phyloP scores from a whole-genome alignment of 2,329 filamentous ascomycete genomes.

The Simplicillium sp. region DNA sequence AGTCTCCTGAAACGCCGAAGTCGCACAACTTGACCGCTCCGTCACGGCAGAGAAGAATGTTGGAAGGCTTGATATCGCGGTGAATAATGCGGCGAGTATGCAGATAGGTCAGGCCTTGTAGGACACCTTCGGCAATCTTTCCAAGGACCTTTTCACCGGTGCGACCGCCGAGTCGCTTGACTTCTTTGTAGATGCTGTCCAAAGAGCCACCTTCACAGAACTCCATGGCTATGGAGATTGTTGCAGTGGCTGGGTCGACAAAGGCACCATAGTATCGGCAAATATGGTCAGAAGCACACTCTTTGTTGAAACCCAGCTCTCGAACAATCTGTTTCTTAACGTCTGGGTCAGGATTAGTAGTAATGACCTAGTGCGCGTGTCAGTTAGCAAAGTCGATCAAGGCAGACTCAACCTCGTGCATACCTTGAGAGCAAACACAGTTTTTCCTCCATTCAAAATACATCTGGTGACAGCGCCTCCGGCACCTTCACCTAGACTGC shows the following conservation, averaged over 20 bases:
- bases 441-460: conserved; percentile 83
- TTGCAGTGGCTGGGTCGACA: conserved; percentile 89
- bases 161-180: conserved; percentile 87
- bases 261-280: conserved; percentile 97
- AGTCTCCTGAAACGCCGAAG: conserved; percentile 95
- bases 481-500: conserved; percentile 86
- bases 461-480: conserved; percentile 92
- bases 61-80: conserved; percentile 96
- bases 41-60: conserved; percentile 85
- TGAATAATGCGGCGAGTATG: conserved; percentile 97
- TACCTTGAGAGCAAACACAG: conserved; percentile 93
- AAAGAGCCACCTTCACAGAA: conserved; percentile 95
- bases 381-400: conserved; percentile 11
- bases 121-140: conserved; percentile 90
- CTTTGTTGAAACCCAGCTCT: conserved; percentile 95
- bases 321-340: conserved; percentile 98
- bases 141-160: conserved; percentile 96
- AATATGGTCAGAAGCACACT: conserved; percentile 91
- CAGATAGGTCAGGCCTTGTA: conserved; percentile 89
- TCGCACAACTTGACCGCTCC: conserved; percentile 97
- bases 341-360: conserved; percentile 93
- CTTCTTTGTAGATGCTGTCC: conserved; percentile 94
- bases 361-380: conserved; percentile 64
- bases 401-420: conserved; percentile 10
- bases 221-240: conserved; percentile 98